Evolutionary conservation across 495 filamentous ascomycete genomes (phyloP).

Genomic region (Penicillium cataractarum): DNA sequence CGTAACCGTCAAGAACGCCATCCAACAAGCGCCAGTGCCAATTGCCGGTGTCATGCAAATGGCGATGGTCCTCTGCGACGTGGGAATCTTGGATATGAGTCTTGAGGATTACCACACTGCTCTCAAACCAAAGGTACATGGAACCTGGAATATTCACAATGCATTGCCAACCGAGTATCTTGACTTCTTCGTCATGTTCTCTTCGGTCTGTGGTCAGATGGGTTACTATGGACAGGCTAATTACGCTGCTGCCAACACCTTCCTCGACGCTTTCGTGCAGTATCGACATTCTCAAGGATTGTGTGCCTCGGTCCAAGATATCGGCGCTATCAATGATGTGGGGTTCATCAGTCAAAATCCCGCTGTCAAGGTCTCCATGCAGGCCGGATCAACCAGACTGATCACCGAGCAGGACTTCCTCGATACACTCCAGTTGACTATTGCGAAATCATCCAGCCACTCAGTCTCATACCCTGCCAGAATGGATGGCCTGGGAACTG

Average conservation of each 20-base stretch:
- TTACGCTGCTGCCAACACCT: slow-evolving; percentile 6
- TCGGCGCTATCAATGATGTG: slow-evolving; percentile 7
- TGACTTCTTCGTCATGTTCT: slow-evolving; percentile 7
- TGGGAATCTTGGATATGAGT: slow-evolving; percentile 44
- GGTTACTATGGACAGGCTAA: slow-evolving; percentile 2
- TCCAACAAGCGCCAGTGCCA: background rate
- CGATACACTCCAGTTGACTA: background rate
- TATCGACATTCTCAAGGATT: slow-evolving; percentile 3
- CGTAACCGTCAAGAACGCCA: background rate
- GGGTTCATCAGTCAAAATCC: slow-evolving; percentile 2
- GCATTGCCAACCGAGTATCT: background rate
- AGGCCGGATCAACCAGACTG: background rate
- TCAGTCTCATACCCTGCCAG: background rate
- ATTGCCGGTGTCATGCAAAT: background rate
- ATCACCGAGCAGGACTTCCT: slow-evolving; percentile 1
- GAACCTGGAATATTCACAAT: slow-evolving; percentile 55
- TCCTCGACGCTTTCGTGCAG: slow-evolving; percentile 1
- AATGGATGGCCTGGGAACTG: background rate
- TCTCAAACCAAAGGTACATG: slow-evolving; percentile 44
- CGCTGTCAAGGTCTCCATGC: background rate
- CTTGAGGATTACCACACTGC: slow-evolving; percentile 35
- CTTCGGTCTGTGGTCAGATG: background rate
- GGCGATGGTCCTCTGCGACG: background rate
- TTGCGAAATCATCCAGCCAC: background rate
- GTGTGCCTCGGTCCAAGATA: background rate